Evolutionary conservation across 495 filamentous ascomycete species (phyloP), one percentile per base, ranked within the genome.

Genomic region (Aspergillus taichungensis): DNA sequence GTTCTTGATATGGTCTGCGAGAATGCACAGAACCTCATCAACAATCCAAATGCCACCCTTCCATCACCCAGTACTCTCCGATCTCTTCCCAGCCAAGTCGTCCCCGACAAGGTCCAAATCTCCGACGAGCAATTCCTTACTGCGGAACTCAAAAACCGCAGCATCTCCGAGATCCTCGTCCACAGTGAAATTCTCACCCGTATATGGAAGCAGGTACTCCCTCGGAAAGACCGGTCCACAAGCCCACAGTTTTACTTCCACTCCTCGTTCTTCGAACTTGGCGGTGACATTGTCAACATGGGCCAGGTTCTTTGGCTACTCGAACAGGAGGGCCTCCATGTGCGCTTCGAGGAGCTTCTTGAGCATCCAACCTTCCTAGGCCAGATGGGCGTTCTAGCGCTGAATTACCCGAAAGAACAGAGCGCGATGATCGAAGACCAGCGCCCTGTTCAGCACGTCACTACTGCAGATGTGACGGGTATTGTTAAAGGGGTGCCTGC

Each of bases 221-320:
- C 68, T 6, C 50, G 54, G 35, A 30, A 34, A 28, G 53, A 38
- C 6, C 57, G 51, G 11, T 50, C 54, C 13, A 42, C 45, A 0
- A 47, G 31, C 12, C 44, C 46, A 14, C 59, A 44, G 7, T 76
- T 56, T 63, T 67, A 71, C 34, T 61, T 72, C 28, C 63, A 71
- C 27, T 70, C 71, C 0, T 71, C 69, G 0, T 77, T 78, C 60
- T 78, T 76, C 52, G 62, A 70, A 3, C 63, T 74, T 1, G 75
- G 75, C 8, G 75, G 75, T 10, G 75, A 78, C 45, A 62, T 77
- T 33, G 67, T 76, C 56, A 69, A 63, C 14, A 62, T 78, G 40
- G 75, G 71, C 1, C 69, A 72, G 40, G 54, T 77, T 10, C 60
- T 62, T 12, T 67, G 64, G 54, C 56, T 75, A 3, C 57, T 78